phyloP scores from a whole-genome alignment of 2,329 filamentous ascomycete species.

The Ophiostoma ulmi region DNA sequence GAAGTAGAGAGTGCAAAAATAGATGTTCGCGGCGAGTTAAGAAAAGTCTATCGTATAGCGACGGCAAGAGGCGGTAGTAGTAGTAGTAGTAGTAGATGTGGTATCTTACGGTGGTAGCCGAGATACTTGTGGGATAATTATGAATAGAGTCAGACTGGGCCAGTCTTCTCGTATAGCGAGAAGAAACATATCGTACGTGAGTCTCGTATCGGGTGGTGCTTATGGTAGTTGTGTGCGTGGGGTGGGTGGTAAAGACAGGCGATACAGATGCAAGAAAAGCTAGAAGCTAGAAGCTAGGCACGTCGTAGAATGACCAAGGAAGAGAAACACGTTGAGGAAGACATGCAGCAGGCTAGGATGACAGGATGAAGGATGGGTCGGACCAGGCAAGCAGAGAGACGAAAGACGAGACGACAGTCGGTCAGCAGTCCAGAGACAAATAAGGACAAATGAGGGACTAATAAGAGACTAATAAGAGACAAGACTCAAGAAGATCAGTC shows the following conservation, averaged over 20 bases:
- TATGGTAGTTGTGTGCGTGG: not conserved
- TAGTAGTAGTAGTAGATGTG: not conserved
- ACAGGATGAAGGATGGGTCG: not conserved
- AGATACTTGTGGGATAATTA: not conserved
- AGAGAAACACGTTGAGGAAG: conserved; percentile 7
- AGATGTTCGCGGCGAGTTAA: too few relatives aligned
- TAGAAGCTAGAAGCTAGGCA: not conserved
- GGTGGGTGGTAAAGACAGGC: not conserved
- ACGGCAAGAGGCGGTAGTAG: not conserved
- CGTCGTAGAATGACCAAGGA: not conserved
- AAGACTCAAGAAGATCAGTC: not conserved
- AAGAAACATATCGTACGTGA: not conserved
- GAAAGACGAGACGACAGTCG: not conserved
- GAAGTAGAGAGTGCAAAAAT: not conserved
- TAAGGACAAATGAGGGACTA: not conserved
- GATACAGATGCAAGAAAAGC: not conserved
- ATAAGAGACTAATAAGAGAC: not conserved
- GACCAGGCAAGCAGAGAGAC: not conserved
- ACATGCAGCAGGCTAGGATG: not conserved
- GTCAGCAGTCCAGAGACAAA: not conserved
- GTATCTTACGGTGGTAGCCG: not conserved
- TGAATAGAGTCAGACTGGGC: too few relatives aligned
- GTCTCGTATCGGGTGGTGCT: not conserved
- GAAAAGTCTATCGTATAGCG: not conserved
- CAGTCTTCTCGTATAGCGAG: not conserved